phyloP scores from a whole-genome alignment of 352 stramenopile species.

The Phytophthora sojae region DNA sequence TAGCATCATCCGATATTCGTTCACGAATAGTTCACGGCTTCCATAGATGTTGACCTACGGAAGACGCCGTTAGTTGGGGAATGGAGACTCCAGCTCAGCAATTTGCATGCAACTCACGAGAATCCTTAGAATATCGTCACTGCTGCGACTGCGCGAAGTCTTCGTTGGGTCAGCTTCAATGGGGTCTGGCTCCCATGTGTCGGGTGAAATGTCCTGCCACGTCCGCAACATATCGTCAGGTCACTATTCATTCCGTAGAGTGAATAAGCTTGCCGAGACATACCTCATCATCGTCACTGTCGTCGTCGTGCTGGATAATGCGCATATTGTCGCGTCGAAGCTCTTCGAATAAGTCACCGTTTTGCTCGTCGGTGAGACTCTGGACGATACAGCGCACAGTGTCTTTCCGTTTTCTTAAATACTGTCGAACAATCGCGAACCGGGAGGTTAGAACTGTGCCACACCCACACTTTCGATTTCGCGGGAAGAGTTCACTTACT shows the following conservation, averaged over 20 bases:
- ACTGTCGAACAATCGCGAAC: constrained; percentile 46
- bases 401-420: constrained; percentile 94
- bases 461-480: not conserved
- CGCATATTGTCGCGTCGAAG: constrained; percentile 92
- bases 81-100: not conserved
- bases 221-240: not conserved
- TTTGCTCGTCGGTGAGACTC: constrained; percentile 90
- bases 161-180: constrained; percentile 88
- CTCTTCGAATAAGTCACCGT: constrained; percentile 96
- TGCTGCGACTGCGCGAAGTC: constrained; percentile 76
- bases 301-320: constrained; percentile 93
- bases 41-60: constrained; percentile 96
- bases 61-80: not conserved
- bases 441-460: not conserved
- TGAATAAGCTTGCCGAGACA: not conserved
- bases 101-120: constrained; percentile 67
- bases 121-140: constrained; percentile 97
- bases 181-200: constrained; percentile 93
- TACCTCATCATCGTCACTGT: constrained; percentile 94
- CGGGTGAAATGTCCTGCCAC: constrained; percentile 69
- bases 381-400: constrained; percentile 98
- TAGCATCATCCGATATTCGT: constrained; percentile 98
- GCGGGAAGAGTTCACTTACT: constrained; percentile 31
- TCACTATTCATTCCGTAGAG: not conserved
- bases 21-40: constrained; percentile 98